Evolutionary conservation across 83 land plant species (phyloP).

Genomic region (Picea engelmannii): DNA sequence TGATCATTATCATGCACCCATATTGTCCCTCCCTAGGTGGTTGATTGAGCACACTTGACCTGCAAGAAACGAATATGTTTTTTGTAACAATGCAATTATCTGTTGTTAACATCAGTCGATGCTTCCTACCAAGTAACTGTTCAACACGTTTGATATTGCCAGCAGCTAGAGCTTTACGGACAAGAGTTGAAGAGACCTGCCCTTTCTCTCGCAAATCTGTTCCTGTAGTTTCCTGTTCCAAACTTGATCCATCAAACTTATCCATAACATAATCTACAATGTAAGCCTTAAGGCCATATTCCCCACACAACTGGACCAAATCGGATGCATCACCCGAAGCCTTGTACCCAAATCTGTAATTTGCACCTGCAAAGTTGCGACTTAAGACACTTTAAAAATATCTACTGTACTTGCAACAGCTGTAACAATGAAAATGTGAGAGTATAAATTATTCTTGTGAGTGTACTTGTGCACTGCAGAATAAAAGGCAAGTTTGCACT

Average conservation of each 20-base stretch:
- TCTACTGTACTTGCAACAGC: neutral
- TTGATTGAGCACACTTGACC: slow-evolving; percentile 47
- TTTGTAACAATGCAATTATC: neutral
- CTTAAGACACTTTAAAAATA: neutral
- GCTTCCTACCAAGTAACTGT: slow-evolving; percentile 76
- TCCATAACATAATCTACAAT: slow-evolving; percentile 89
- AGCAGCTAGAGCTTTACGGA: slow-evolving; percentile 74
- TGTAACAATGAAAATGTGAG: neutral
- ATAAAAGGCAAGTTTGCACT: neutral
- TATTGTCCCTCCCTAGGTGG: slow-evolving; percentile 58
- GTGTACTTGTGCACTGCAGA: neutral
- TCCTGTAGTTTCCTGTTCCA: slow-evolving; percentile 14
- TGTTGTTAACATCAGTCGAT: slow-evolving; percentile 57
- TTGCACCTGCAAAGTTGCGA: slow-evolving; percentile 61
- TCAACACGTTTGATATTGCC: slow-evolving; percentile 83
- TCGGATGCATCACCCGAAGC: slow-evolving; percentile 97
- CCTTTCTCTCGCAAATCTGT: slow-evolving; percentile 61
- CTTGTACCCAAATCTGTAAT: slow-evolving; percentile 93
- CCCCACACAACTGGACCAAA: slow-evolving; percentile 70
- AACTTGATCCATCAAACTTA: slow-evolving; percentile 23
- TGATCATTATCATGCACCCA: slow-evolving; percentile 29
- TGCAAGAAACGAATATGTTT: slow-evolving; percentile 24
- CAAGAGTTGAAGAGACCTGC: slow-evolving; percentile 96
- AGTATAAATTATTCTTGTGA: neutral
- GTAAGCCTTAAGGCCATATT: slow-evolving; percentile 66